Percentiles rank a stretch among this genome's conserved stretches.
phyloP scores from a whole-genome alignment of 352 stramenopile species.

The Thalassiosira livingstoniorum region DNA sequence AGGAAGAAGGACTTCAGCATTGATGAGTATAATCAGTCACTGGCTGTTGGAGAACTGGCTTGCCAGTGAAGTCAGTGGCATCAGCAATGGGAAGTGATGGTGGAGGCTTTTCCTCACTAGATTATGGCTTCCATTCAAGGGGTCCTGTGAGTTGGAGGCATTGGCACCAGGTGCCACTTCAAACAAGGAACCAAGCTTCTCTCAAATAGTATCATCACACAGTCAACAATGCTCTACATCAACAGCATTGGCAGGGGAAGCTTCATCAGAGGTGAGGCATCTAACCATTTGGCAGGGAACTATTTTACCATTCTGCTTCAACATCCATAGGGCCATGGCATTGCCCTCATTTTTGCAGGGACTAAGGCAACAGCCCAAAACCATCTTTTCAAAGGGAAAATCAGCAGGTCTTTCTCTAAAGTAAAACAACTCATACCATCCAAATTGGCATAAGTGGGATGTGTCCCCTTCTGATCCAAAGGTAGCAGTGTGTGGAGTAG shows the following conservation, averaged over 20 bases:
- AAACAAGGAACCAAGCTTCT: constrained; percentile 25
- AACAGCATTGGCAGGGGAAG: constrained; percentile 5
- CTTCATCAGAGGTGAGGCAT: constrained; percentile 11
- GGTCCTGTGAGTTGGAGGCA: not conserved
- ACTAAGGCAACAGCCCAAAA: constrained; percentile 14
- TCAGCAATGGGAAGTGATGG: not conserved
- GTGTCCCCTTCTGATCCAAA: constrained; percentile 32
- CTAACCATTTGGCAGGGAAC: constrained; percentile 24
- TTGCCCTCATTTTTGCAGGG: constrained; percentile 41
- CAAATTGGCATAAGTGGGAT: constrained; percentile 31
- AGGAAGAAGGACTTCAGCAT: constrained; percentile 9
- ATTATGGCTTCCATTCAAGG: not conserved
- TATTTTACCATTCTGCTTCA: constrained; percentile 49
- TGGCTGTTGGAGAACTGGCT: not conserved
- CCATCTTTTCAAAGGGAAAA: not conserved
- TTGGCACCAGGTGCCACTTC: not conserved
- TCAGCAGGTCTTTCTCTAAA: not conserved
- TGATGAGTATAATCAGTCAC: constrained; percentile 11
- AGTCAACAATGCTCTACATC: constrained; percentile 30
- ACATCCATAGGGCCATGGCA: constrained; percentile 40
- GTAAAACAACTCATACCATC: constrained; percentile 33
- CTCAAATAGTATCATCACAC: constrained; percentile 22
- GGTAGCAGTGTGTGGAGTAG: constrained; percentile 8
- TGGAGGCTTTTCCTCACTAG: not conserved
- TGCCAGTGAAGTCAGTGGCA: not conserved